Evolutionary conservation across 1,284 basidiomycete species (phyloP), one percentile per base, ranked within the genome.

Genomic region (Apiotrichum siamense): DNA sequence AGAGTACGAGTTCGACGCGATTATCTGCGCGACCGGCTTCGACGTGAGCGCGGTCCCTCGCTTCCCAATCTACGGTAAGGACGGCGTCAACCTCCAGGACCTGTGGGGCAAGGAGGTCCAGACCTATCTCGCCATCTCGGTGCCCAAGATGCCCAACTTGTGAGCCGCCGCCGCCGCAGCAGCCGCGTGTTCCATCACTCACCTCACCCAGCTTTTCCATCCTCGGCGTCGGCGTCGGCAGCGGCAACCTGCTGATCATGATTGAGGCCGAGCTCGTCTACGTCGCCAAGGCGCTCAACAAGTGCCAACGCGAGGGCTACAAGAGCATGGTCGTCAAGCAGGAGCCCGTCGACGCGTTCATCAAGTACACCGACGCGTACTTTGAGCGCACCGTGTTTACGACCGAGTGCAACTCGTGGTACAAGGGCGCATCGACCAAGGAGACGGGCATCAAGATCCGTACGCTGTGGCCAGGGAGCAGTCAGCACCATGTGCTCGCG

Each of bases 11-110:
- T 52, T 66, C 25, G 64, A 66, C 50, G 56, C 63, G 20, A 57
- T 66, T 37, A 55, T 64, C 18, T 66, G 64, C 44, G 64, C 63
- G 2, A 66, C 64, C 1, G 69, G 56, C n/a, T 70, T 66, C 52
- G 62, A 68, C 62, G 63, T 59, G 9, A 54, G 54, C 17, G 60
- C 46, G 46, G 50, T 55, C 7, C 69, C 69, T 18, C 54, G 64
- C 3, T 61, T 66, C 54, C 67, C 67, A 0, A 52, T 64, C 37
- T 49, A 55, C 41, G 56, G 52, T 33, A 26, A 24, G 10, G 50
- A 55, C 35, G 64, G 65, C 18, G 23, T 45, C 32, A 64, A 67
- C 53, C 53, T 72, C 13, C 59, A 66, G 48, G 67, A 70, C 42
- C 13, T 52, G 20, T 69, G 67, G 67, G 47, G 40, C 18, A 23